Conservation (phyloP, 495 filamentous ascomycete genomes). For the Neurospora tetrasperma region DNA sequence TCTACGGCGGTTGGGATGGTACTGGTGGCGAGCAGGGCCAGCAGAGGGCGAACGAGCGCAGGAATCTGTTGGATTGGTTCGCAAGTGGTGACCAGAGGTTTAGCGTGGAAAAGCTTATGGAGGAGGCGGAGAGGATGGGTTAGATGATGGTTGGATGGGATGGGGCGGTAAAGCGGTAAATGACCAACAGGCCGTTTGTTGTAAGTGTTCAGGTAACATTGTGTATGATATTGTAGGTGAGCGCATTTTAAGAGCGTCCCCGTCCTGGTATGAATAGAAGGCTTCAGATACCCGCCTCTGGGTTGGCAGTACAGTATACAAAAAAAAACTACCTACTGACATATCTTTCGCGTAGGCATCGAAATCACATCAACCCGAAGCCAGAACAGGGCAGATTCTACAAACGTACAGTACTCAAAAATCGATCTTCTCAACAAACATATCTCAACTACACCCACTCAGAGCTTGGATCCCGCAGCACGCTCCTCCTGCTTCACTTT, state of each 20-base stretch:
- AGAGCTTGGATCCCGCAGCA: slow-evolving; percentile 24
- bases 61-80: slow-evolving; percentile 70
- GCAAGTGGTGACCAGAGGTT: slow-evolving; percentile 65
- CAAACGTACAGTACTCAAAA: neutral
- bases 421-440: neutral
- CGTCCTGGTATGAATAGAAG: neutral
- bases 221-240: neutral
- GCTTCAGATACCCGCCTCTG: neutral
- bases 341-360: slow-evolving; percentile 1
- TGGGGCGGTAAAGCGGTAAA: neutral
- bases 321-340: neutral
- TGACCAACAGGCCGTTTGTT: neutral
- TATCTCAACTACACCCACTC: neutral
- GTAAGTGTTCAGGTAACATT: neutral
- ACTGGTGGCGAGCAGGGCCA: slow-evolving; percentile 33
- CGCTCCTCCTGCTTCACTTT: slow-evolving; percentile 27
- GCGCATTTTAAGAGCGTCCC: too few species aligned
- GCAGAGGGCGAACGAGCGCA: slow-evolving; percentile 36
- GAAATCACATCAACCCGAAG: neutral
- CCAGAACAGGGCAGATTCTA: neutral
- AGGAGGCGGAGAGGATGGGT: slow-evolving; percentile 73
- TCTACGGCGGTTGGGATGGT: slow-evolving; percentile 53
- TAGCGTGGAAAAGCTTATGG: slow-evolving; percentile 71
- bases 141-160: slow-evolving; percentile 12
- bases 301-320: neutral